Base-by-base conservation (phyloP, 371 early-diverging fungal genomes). In the Choanephora cucurbitarum region DNA sequence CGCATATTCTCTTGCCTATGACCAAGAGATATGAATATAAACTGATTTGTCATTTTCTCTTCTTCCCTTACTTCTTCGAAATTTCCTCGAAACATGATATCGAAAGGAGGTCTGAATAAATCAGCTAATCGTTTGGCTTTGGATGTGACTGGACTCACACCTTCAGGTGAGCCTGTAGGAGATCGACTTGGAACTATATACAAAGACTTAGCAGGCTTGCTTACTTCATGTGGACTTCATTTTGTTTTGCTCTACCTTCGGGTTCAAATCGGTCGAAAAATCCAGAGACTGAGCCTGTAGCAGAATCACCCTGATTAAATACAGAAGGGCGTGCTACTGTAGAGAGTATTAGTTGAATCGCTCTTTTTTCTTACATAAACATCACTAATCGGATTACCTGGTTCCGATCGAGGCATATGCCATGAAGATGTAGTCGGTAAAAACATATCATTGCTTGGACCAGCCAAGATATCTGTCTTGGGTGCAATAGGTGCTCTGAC, bases 21-120 rank as follows among this genome's bases (percentile, higher is more conserved):
- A n/a, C n/a, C n/a, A 37, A 23, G 15, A 5, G 18, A 21, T 4
- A 31, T 19, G 21, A 8, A 34, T 21, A 11, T 31, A 40, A 39
- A 8, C 17, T 0, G 11, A 9, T 13, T 32, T n/a, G 0, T 28
- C 28, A 28, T 28, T 3, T 28, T 5, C 28, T 9, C 37, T 0
- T 1, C 8, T 0, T 43, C 15, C 6, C 67, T 37, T 69, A 85
- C 89, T 52, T 80, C 75, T 45, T 92, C 91, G 67, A 95, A 87
- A 52, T 69, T 75, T 14, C 91, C 93, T 41, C 61, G 61, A 57
- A 80, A 88, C 89, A 95, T 95, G 57, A 97, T 87, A 48, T 92
- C 95, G 23, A 83, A 79, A 0, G 97, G 97, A 3, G 95, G 91
- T 51, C 86, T 81, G 67, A 93, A 96, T 39, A 97, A 71, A 52